Evolutionary conservation across 1,284 basidiomycete genomes (phyloP).

Genomic region (Tetrapyrgos nigripes): DNA sequence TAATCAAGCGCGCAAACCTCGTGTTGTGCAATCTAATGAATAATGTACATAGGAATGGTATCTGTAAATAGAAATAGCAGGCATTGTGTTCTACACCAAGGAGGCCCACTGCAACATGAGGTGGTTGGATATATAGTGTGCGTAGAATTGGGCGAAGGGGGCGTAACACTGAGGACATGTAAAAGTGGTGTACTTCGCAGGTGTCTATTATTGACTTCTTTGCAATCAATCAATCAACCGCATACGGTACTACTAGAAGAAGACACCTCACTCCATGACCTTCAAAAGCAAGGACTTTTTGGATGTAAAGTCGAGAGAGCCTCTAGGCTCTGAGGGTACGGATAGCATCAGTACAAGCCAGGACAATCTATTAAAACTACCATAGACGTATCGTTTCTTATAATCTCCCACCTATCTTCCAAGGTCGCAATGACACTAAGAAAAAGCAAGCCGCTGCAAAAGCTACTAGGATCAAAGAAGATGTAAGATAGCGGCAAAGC

Average conservation of each 20-base stretch:
- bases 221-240: slow-evolving; percentile 4
- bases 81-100: no score
- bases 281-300: slow-evolving; percentile 97
- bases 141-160: slow-evolving; percentile 45
- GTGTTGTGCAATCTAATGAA: no score
- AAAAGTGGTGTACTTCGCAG: slow-evolving; percentile 67
- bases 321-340: slow-evolving; percentile 68
- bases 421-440: slow-evolving; percentile 75
- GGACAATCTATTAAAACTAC: no score
- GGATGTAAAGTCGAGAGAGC: slow-evolving; percentile 88
- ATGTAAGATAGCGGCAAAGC: no score
- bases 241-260: neutral
- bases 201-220: slow-evolving; percentile 37
- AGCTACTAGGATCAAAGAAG: no score
- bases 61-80: no score
- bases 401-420: slow-evolving; percentile 85
- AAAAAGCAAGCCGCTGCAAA: no score
- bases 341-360: slow-evolving; percentile 12
- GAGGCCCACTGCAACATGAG: no score
- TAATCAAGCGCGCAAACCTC: no score
- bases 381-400: slow-evolving; percentile 84
- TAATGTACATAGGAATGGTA: no score
- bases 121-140: no score
- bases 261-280: slow-evolving; percentile 67
- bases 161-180: slow-evolving; percentile 63